Conservation (phyloP, 257 asterid species). For the Asclepias syriaca region DNA sequence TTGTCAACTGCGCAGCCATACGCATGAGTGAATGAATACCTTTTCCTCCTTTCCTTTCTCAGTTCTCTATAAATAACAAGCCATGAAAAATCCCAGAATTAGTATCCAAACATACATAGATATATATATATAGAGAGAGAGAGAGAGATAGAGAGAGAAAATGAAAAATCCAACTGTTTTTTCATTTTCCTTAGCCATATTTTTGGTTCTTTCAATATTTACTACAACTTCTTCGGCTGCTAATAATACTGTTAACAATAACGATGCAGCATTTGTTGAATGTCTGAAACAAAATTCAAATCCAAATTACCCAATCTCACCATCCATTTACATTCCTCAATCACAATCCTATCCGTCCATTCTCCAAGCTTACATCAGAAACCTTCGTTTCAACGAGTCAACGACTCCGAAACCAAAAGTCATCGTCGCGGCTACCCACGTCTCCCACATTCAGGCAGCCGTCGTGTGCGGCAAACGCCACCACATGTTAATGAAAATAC, state of each 20-base stretch:
- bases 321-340: background rate
- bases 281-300: conserved; percentile 12
- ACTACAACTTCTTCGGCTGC: background rate
- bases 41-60: too few relatives aligned
- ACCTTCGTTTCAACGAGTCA: conserved; percentile 17
- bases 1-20: too few relatives aligned
- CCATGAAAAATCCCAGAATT: too few relatives aligned
- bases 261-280: conserved; percentile 9
- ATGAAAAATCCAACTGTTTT: conserved; percentile 1
- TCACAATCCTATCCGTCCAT: conserved; percentile 2
- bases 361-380: conserved; percentile 18
- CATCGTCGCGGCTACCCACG: conserved; percentile 15
- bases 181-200: background rate
- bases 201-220: background rate
- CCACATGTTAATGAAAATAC: conserved; percentile 9
- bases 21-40: too few relatives aligned
- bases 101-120: too few relatives aligned
- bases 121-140: too few relatives aligned
- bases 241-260: background rate
- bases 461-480: conserved; percentile 13
- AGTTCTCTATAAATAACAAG: too few relatives aligned
- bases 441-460: conserved; percentile 19
- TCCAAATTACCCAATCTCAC: conserved; percentile 14
- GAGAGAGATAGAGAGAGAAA: background rate
- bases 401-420: conserved; percentile 14